A percentile compares a stretch with the other conserved stretches of the same genome.
These are phyloP conservation scores for Candolleomyces eurysporus DNA, from an alignment of 768 basidiomycete species.

Conservation along the genomic window DNA sequence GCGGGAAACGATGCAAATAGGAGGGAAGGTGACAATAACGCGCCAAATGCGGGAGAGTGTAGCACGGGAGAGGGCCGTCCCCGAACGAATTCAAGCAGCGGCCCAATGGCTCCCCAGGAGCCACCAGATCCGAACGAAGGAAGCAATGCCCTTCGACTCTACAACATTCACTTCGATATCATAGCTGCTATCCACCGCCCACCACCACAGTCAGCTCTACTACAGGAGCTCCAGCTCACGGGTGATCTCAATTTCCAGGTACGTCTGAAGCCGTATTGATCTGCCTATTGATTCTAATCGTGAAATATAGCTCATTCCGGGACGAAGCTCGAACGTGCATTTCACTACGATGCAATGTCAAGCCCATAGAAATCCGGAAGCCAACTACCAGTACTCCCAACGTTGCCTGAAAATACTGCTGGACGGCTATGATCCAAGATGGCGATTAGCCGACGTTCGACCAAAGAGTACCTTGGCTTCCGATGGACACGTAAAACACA, in stretches of 20 bases:
- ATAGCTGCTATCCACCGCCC: background rate
- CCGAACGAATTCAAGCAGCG: background rate
- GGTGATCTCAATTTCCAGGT: background rate
- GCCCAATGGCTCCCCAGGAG: background rate
- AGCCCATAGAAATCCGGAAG: background rate
- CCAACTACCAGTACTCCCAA: background rate
- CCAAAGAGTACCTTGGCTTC: background rate
- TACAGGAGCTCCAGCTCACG: background rate
- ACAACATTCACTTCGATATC: background rate
- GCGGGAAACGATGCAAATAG: too few species aligned
- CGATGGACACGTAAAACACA: background rate
- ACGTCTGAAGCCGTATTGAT: background rate
- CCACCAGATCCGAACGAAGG: background rate
- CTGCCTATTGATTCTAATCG: background rate
- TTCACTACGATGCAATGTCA: background rate
- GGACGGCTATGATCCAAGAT: background rate
- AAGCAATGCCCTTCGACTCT: background rate
- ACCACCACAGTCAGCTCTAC: background rate
- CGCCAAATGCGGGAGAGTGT: too few species aligned
- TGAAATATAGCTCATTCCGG: background rate
- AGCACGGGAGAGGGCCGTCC: background rate
- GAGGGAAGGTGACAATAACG: too few species aligned
- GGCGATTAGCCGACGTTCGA: background rate
- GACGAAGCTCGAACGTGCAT: background rate
- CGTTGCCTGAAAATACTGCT: background rate